phyloP scores from a whole-genome alignment of 164 flowering plant species.

The Brasenia schreberi region DNA sequence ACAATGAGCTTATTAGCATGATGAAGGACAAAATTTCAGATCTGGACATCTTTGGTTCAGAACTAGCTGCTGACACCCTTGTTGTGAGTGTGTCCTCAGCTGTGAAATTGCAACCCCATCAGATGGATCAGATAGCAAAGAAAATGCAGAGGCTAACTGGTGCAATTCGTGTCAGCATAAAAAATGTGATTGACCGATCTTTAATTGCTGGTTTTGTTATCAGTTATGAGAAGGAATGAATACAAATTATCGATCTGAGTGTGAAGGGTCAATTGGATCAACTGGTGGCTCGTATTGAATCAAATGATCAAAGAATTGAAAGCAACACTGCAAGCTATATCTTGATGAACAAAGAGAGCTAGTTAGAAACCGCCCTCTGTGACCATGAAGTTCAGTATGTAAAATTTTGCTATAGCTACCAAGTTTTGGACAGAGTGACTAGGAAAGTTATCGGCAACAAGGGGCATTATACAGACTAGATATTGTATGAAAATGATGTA shows the following conservation, averaged over 20 bases:
- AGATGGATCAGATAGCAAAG: conserved; percentile 14
- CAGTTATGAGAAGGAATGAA: conserved; percentile 7
- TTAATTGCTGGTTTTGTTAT: conserved; percentile 14
- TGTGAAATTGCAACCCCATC: conserved; percentile 10
- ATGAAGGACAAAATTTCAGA: conserved; percentile 2
- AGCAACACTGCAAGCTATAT: not conserved
- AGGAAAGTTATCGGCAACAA: not conserved
- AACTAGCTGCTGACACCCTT: not conserved
- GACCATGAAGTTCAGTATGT: not conserved
- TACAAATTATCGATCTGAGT: conserved; percentile 13
- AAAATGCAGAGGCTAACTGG: conserved; percentile 12
- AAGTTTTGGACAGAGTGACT: not conserved
- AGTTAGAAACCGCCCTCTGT: not conserved
- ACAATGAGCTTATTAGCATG: conserved; percentile 3
- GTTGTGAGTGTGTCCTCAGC: conserved; percentile 9
- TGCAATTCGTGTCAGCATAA: conserved; percentile 3
- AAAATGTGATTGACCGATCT: conserved; percentile 8
- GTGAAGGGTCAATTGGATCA: conserved; percentile 14
- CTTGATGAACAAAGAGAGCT: conserved; percentile 1
- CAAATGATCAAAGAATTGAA: conserved; percentile 8
- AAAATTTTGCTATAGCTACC: not conserved
- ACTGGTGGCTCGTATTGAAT: conserved; percentile 11
- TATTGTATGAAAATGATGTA: not conserved
- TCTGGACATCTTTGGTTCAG: not conserved
- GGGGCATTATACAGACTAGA: not conserved